Evolutionary conservation across 2,329 filamentous ascomycete genomes (phyloP), one percentile per base, ranked within the genome.

Genomic region (Dothistroma septosporum): DNA sequence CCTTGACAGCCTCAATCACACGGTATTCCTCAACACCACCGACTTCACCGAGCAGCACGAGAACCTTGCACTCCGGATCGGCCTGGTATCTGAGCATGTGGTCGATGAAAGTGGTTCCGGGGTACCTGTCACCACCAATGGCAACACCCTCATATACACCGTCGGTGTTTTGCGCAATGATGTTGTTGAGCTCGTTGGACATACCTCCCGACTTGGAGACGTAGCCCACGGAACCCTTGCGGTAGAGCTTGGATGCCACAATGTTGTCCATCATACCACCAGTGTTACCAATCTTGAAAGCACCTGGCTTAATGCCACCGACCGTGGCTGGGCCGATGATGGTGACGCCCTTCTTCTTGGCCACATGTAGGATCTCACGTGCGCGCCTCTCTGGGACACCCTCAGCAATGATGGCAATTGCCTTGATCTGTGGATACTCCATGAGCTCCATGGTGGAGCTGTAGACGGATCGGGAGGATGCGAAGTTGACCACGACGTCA

Each of bases 191-290:
- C 84, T 99, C 94, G 85, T 99, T 99, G 80, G 94, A 97, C 94
- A 99, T 99, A 82, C 94, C 94, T 76, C 94, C 94, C 61, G 94
- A 99, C 86, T 99, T 99, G 85, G 93, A 97, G 79, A 99, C 94
- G 80, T 99, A 99, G 73, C 91, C 94, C 69, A 99, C 92, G 71
- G 94, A 97, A 73, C 94, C 94, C 82, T 94, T 94, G 80, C 94
- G 93, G 88, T 99, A 99, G 64, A 99, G 91, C 88, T 99, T 99
- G 78, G 94, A 97, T 71, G 94, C 92, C 67, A 99, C 94, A 74
- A 99, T 99, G 87, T 99, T 99, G 86, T 99, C 94, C 94, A 99
- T 99, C 94, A 99, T 99, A 80, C 94, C 94, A 86, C 94, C 94
- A 73, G 94, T 99, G 86, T 99, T 99, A 78, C 94, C 94, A 69